Evolutionary conservation across 495 filamentous ascomycete species (phyloP).

Genomic region (Penicillium pancosmium): DNA sequence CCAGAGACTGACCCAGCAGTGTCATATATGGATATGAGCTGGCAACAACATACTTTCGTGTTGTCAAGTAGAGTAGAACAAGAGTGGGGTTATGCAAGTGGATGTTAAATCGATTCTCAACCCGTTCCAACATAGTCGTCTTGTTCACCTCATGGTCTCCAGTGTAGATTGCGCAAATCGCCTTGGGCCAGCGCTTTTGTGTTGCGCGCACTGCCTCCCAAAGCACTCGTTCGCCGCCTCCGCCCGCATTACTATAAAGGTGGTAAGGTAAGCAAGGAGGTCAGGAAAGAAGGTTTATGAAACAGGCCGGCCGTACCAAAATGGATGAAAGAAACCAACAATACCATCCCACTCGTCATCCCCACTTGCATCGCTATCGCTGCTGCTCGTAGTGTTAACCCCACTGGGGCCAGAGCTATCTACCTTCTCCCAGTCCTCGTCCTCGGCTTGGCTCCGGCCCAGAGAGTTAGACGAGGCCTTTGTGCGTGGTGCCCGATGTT

Average conservation of each 20-base stretch:
- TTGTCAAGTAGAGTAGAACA: slow-evolving; percentile 86
- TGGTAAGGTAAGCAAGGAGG: slow-evolving; percentile 6
- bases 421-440: slow-evolving; percentile 78
- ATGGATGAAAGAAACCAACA: slow-evolving; percentile 96
- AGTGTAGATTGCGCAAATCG: slow-evolving; percentile 89
- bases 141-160: slow-evolving; percentile 90
- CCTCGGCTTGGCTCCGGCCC: slow-evolving; percentile 41
- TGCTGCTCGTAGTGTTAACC: slow-evolving; percentile 51
- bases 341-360: slow-evolving; percentile 72
- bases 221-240: slow-evolving; percentile 92
- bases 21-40: slow-evolving; percentile 91
- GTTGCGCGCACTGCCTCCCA: slow-evolving; percentile 95
- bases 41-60: slow-evolving; percentile 79
- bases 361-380: slow-evolving; percentile 34
- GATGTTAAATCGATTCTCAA: slow-evolving; percentile 92
- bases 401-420: slow-evolving; percentile 56
- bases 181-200: slow-evolving; percentile 84
- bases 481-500: slow-evolving; percentile 42
- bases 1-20: slow-evolving; percentile 88
- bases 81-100: slow-evolving; percentile 80
- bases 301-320: slow-evolving; percentile 61
- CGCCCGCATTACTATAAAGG: slow-evolving; percentile 79
- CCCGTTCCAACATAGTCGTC: slow-evolving; percentile 71
- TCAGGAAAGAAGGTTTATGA: neutral
- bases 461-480: slow-evolving; percentile 27